Evolutionary conservation across 768 basidiomycete species (phyloP), one percentile per base, ranked within the genome.

Genomic region (Boletus rubescentipes): DNA sequence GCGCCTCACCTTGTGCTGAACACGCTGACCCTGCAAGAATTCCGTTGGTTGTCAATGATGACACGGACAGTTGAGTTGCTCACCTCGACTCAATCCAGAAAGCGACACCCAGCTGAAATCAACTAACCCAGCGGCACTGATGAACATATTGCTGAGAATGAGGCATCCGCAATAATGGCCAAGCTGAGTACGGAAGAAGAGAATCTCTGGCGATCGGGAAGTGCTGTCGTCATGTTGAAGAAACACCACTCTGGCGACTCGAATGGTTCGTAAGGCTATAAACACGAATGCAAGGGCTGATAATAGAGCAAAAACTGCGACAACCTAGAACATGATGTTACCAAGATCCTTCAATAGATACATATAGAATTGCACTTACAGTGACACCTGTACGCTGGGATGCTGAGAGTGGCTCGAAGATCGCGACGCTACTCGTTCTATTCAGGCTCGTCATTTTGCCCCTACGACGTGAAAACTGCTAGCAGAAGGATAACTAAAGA

Each of bases 121-220:
- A 45, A 89, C 74, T 9, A 86, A 66, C 36, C 83, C 85, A 48
- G 83, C 75, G 15, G 75, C 47, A 31, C 78, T 75, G 52, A 72
- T 80, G 63, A 84, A 70, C 49, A 81, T 70, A 65, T 88, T 84
- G 55, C 79, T 78, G 26, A 84, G 59, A 55, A 89, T 73, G 51
- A 91, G 73, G 61, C 82, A 87, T 36, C 74, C 76, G n/a, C 80
- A 78, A 65, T 88, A 89, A 46, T 80, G 78, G 1, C 89, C 89
- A 14, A 89, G 77, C 57, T 87, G 86, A 8, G 86, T 87, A 52
- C 79, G 77, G 68, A 90, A 87, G 68, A 89, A 88, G 54, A 82
- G 71, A 38, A 77, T 80, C 66, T 83, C 82, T 31, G 67, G 65
- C 5, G 61, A 52, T 43, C 71, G 70, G 30, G 55, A 49, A 16